A percentile compares a stretch with the other conserved stretches of the same genome.
phyloP scores from a whole-genome alignment of 1,284 basidiomycete species.

The Leccinum fallax region DNA sequence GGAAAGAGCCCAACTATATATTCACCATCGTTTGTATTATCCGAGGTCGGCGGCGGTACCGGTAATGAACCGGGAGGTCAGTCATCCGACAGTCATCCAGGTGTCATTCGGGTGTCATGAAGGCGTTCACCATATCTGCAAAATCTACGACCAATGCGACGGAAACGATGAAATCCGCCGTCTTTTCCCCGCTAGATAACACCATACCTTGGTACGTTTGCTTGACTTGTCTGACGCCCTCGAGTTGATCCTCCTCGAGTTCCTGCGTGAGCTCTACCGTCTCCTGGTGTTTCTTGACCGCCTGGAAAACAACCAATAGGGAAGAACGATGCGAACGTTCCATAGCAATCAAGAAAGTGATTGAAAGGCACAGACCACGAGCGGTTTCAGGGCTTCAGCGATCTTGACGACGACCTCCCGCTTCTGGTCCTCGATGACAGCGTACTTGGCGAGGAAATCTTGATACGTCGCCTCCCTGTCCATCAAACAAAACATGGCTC shows the following conservation, averaged over 20 bases:
- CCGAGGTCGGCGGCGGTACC: background rate
- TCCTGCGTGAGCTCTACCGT: slow-evolving; percentile 21
- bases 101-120: slow-evolving; percentile 19
- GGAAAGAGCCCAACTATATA: background rate
- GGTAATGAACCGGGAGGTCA: background rate
- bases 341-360: background rate
- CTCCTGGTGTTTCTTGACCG: slow-evolving; percentile 32
- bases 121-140: slow-evolving; percentile 20
- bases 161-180: background rate
- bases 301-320: slow-evolving; percentile 9
- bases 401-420: slow-evolving; percentile 34
- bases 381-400: slow-evolving; percentile 24
- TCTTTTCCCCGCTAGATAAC: background rate
- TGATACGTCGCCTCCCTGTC: slow-evolving; percentile 30
- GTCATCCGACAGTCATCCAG: background rate
- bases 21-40: background rate
- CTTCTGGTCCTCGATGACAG: slow-evolving; percentile 29
- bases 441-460: slow-evolving; percentile 30
- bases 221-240: slow-evolving; percentile 26
- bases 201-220: slow-evolving; percentile 26
- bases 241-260: slow-evolving; percentile 30
- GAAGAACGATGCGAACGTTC: too few relatives aligned
- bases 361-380: slow-evolving; percentile 24
- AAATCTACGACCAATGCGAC: slow-evolving; percentile 13
- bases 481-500: background rate